A percentile compares a stretch with the other conserved stretches of the same genome.
phyloP scores from a whole-genome alignment of 352 stramenopile genomes.

The Phytophthora tentaculata region DNA sequence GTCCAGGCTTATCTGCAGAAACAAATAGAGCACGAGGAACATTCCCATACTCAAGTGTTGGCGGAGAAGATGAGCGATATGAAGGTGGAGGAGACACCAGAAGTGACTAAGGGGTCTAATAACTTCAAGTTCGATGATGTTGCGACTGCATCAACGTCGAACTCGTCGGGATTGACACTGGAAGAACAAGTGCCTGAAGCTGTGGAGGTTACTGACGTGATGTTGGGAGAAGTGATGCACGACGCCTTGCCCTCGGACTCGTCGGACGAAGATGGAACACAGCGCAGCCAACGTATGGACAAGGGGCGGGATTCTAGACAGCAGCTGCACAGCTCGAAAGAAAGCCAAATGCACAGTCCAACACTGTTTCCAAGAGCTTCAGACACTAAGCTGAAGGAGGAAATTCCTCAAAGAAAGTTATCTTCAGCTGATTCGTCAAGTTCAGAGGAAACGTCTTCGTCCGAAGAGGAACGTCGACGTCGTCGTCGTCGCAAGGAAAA shows the following conservation, averaged over 20 bases:
- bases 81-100: conserved; percentile 15
- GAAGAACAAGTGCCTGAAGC: conserved; percentile 12
- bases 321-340: conserved; percentile 13
- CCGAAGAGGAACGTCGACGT: conserved; percentile 31
- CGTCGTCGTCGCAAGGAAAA: conserved; percentile 27
- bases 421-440: conserved; percentile 5
- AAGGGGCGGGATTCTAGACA: conserved; percentile 22
- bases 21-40: conserved; percentile 31
- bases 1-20: conserved; percentile 33
- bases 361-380: conserved; percentile 12
- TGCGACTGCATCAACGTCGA: conserved; percentile 17
- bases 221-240: conserved; percentile 32
- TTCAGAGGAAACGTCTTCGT: conserved; percentile 29
- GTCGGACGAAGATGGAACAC: conserved; percentile 6
- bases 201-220: conserved; percentile 11
- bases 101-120: conserved; percentile 6
- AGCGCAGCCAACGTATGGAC: conserved; percentile 7
- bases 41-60: conserved; percentile 15
- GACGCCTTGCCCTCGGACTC: conserved; percentile 50
- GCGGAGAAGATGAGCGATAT: conserved; percentile 8
- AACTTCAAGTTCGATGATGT: conserved; percentile 23
- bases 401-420: background rate
- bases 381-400: background rate
- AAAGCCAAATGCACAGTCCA: background rate
- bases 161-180: conserved; percentile 8